Percentiles rank a stretch among this genome's conserved stretches.
phyloP scores from a whole-genome alignment of 2,329 filamentous ascomycete species.

The Fusarium sp. region DNA sequence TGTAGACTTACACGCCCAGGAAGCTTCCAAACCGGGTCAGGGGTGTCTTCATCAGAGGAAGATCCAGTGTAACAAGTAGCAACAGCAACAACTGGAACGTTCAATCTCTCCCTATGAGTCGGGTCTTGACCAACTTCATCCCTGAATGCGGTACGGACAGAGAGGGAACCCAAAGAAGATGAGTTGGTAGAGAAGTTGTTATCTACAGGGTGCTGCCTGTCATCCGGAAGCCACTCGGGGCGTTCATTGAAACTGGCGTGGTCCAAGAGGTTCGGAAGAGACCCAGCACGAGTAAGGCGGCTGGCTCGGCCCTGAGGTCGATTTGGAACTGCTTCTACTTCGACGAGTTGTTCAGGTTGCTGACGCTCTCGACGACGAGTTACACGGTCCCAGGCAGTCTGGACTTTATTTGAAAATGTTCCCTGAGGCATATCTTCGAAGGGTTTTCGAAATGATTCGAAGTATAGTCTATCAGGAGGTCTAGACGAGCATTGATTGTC shows the following conservation, averaged over 20 bases:
- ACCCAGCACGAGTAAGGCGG: not conserved
- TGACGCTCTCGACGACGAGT: not conserved
- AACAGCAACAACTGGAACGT: not conserved
- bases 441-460: not conserved
- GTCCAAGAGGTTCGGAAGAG: not conserved
- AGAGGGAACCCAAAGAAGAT: not conserved
- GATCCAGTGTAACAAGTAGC: not conserved
- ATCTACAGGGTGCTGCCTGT: not conserved
- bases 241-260: not conserved
- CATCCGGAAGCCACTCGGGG: not conserved
- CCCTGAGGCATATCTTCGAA: constrained; percentile 3
- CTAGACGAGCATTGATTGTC: not conserved
- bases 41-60: not conserved
- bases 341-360: not conserved
- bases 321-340: not conserved
- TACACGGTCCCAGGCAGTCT: constrained; percentile 1
- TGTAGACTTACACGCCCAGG: constrained; percentile 19
- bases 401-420: not conserved
- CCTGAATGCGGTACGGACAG: not conserved
- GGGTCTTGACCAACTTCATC: not conserved
- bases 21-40: constrained; percentile 2
- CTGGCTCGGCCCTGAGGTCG: not conserved
- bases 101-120: not conserved
- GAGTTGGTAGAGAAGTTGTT: not conserved
- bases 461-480: not conserved